phyloP scores from a whole-genome alignment of 2,329 filamentous ascomycete species.

The Penicillium sp. region DNA sequence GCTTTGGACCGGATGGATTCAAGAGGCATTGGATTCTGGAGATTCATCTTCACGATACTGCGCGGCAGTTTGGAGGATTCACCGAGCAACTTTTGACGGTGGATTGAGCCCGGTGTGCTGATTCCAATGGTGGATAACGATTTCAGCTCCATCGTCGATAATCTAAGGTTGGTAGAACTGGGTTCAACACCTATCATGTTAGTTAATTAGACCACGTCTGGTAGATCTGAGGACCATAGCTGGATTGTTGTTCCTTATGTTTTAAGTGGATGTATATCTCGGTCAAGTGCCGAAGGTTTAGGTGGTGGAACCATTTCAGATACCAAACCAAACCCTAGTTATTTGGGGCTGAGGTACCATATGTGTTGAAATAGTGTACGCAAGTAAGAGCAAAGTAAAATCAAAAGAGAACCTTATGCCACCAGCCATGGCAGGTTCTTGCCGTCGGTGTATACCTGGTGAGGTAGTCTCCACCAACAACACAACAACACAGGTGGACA shows the following conservation, averaged over 20 bases:
- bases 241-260: neutral
- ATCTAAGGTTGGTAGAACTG: too few relatives aligned
- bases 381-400: too few relatives aligned
- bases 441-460: neutral
- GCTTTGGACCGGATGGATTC: conserved; percentile 43
- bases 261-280: neutral
- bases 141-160: too few relatives aligned
- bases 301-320: neutral
- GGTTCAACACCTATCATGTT: neutral
- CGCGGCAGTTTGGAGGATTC: conserved; percentile 46
- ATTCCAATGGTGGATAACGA: neutral
- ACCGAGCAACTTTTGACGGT: conserved; percentile 41
- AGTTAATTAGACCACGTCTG: neutral
- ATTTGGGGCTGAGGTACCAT: neutral
- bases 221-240: neutral
- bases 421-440: too few relatives aligned
- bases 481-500: too few relatives aligned
- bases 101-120: conserved; percentile 9
- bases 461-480: neutral
- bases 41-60: conserved; percentile 49
- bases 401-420: too few relatives aligned
- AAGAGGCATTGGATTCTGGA: conserved; percentile 55
- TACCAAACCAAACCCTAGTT: neutral
- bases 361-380: too few relatives aligned
- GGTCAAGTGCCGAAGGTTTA: neutral